A percentile compares a stretch with the other conserved stretches of the same genome.
These are phyloP conservation scores for Rheum nobile DNA, from an alignment of 148 eudicot genomes.

Conservation along the genomic window DNA sequence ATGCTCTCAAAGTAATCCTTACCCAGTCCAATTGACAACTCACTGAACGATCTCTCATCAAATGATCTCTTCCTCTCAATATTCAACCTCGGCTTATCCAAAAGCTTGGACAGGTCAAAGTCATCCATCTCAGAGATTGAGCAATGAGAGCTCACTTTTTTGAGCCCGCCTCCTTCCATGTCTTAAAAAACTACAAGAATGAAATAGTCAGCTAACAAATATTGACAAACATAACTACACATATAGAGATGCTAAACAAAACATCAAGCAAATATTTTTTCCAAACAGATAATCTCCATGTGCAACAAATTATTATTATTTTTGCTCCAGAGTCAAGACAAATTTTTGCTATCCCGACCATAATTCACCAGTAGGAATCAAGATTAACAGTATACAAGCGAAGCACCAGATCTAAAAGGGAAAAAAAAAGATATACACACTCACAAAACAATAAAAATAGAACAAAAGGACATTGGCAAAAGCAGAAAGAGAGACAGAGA, in stretches of 20 bases:
- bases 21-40: constrained; percentile 62
- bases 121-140: constrained; percentile 86
- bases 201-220: background rate
- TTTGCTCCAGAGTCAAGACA: background rate
- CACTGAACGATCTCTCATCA: constrained; percentile 94
- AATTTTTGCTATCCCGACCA: background rate
- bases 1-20: constrained; percentile 60
- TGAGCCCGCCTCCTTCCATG: constrained; percentile 63
- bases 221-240: background rate
- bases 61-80: constrained; percentile 88
- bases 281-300: background rate
- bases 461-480: background rate
- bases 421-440: background rate
- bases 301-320: background rate
- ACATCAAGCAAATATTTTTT: background rate
- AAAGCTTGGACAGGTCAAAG: constrained; percentile 65
- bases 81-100: constrained; percentile 70
- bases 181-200: constrained; percentile 1
- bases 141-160: constrained; percentile 74
- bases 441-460: background rate
- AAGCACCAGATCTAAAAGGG: background rate
- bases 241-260: background rate
- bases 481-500: background rate
- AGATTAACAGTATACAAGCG: background rate
- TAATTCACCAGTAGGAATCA: background rate